Conservation (phyloP, 202 grass and related monocot species). For the Alloteropsis angusta region DNA sequence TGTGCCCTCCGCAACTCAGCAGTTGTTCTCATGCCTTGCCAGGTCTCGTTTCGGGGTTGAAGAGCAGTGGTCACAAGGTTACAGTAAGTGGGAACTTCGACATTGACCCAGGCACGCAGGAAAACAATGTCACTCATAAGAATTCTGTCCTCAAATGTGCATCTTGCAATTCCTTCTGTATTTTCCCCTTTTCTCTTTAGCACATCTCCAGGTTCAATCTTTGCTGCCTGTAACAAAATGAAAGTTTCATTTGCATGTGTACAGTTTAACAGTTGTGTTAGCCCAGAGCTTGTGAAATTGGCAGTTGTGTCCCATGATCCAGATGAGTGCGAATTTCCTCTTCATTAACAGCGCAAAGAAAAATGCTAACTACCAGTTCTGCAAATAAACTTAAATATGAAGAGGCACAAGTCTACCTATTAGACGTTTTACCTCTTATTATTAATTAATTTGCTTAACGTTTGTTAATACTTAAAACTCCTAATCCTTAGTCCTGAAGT, state of each 20-base stretch:
- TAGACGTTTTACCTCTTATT: background rate
- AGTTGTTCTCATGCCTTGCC: constrained; percentile 91
- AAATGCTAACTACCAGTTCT: background rate
- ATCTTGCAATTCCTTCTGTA: constrained; percentile 82
- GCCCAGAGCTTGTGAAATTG: background rate
- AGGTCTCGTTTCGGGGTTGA: constrained; percentile 55
- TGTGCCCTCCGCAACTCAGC: constrained; percentile 60
- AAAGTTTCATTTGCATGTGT: background rate
- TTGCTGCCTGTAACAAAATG: constrained; percentile 56
- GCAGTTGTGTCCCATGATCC: background rate
- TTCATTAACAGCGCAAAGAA: background rate
- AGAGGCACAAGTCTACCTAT: background rate
- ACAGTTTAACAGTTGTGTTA: constrained; percentile 3
- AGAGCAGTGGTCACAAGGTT: constrained; percentile 72
- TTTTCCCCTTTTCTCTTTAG: constrained; percentile 57
- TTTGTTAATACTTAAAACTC: background rate
- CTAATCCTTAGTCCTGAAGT: background rate
- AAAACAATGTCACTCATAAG: constrained; percentile 98
- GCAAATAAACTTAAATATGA: background rate
- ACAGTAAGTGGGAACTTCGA: constrained; percentile 62
- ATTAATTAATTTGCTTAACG: background rate
- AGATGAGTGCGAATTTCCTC: background rate
- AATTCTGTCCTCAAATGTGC: constrained; percentile 95
- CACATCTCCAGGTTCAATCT: constrained; percentile 52
- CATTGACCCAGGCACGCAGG: constrained; percentile 85